Base-by-base conservation (phyloP, 305 asterid genomes). In the Solanum hybrid region DNA sequence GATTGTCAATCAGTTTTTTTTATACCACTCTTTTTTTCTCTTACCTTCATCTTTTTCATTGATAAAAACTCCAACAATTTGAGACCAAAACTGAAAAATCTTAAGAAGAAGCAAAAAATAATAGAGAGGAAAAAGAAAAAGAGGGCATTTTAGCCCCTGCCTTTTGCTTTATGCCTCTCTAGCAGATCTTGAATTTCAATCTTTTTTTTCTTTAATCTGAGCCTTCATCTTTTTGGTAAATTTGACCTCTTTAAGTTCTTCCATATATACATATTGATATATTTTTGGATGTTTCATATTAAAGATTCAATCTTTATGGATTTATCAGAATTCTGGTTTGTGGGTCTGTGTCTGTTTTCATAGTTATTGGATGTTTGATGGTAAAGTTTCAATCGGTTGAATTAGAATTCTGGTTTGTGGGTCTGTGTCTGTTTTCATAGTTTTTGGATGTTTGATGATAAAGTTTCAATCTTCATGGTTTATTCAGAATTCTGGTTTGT, bases 81-180 rank as follows among this genome's bases (percentile, higher is more conserved):
- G 91, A 71, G 94, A 92, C 92, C 92, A 93, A 90, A 92, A 33
- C 39, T 33, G 90, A 93, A 92, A 69, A 93, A 92, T 92, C 91
- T 92, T 93, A 89, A 51, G 90, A 90, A 90, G 71, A 89, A 93
- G 91, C 61, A 86, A 93, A 92, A 86, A 71, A 71, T 71, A 89
- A 91, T 94, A 91, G 90, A 91, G 46, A 88, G 95, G 88, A 90
- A 92, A 92, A 93, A 87, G 89, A 92, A 91, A 93, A 86, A 92
- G 95, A 90, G 94, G 96, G 93, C 92, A 93, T 94, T 88, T 82
- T 28, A 91, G 93, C 93, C 93, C 95, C 96, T 94, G 92, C 94
- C 94, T 93, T 91, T 90, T 93, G 89, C 91, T 93, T 90, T 35
- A 90, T 93, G 94, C 92, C 92, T 92, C 95, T 71, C 94, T 92